These are phyloP conservation scores for Metschnikowia colocasiae DNA, from an alignment of 805 yeast species.

Conservation along the genomic window DNA sequence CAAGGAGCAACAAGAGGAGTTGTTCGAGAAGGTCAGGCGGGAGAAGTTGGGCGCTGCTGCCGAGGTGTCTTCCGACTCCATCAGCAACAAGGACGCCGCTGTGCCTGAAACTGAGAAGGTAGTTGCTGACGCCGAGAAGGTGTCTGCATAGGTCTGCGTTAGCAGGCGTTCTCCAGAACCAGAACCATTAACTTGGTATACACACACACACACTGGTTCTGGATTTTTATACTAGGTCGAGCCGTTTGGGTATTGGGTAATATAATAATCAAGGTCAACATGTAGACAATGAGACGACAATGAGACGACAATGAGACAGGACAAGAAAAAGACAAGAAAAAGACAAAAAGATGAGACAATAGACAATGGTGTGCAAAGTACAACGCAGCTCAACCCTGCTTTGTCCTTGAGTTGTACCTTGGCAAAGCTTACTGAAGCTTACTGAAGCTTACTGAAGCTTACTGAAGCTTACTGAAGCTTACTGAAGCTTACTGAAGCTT, in stretches of 20 bases:
- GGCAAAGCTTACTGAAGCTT: too few species aligned
- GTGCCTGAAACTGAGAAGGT: neutral
- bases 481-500: too few species aligned
- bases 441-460: too few species aligned
- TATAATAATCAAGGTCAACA: slow-evolving; percentile 1
- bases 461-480: too few species aligned
- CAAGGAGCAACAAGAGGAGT: slow-evolving; percentile 46
- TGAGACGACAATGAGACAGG: too few species aligned
- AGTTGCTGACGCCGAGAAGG: slow-evolving; percentile 4
- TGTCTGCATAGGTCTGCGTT: neutral
- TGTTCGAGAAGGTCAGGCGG: slow-evolving; percentile 40
- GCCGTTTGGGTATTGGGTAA: slow-evolving; percentile 9
- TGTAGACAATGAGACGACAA: too few species aligned
- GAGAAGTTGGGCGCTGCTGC: slow-evolving; percentile 15
- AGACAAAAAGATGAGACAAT: too few species aligned
- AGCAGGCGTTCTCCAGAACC: neutral
- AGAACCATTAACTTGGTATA: slow-evolving; percentile 6
- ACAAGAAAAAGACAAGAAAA: too few species aligned
- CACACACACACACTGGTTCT: slow-evolving; percentile 14
- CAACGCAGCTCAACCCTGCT: too few species aligned
- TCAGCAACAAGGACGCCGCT: slow-evolving; percentile 6
- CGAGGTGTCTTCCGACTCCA: slow-evolving; percentile 9
- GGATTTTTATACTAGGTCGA: slow-evolving; percentile 10
- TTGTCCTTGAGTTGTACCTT: too few species aligned
- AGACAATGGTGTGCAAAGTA: too few species aligned